Percentiles rank a stretch among this genome's conserved stretches.
Conservation (phyloP, 345 rosid species). For the Brassica cretica region DNA sequence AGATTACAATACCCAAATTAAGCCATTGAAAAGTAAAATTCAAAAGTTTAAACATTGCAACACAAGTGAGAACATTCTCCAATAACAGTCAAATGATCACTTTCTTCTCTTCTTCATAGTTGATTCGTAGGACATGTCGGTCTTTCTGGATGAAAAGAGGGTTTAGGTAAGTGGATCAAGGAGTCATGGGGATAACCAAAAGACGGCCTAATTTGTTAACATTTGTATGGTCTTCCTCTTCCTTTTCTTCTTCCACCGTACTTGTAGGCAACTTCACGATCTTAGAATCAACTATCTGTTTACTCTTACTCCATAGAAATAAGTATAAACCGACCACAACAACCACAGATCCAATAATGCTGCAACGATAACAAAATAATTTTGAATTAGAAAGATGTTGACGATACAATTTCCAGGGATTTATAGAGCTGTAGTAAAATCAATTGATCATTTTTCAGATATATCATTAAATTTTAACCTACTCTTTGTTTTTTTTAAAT, state of each 20-base stretch:
- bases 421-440: background rate
- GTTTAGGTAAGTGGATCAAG: constrained; percentile 26
- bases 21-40: background rate
- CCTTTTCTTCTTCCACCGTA: constrained; percentile 28
- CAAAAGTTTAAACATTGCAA: background rate
- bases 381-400: background rate
- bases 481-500: background rate
- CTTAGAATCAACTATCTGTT: constrained; percentile 18
- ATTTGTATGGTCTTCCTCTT: constrained; percentile 27
- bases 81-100: background rate
- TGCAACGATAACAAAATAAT: background rate
- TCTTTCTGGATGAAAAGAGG: background rate
- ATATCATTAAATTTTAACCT: background rate
- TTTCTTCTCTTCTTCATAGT: background rate
- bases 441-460: background rate
- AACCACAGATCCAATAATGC: constrained; percentile 37
- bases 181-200: constrained; percentile 42
- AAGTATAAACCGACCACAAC: constrained; percentile 37
- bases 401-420: background rate
- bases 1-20: constrained; percentile 20
- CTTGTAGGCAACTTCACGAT: constrained; percentile 21
- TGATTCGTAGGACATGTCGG: constrained; percentile 1
- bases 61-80: background rate
- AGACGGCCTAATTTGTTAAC: constrained; percentile 12
- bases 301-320: constrained; percentile 40